A percentile compares a stretch with the other conserved stretches of the same genome.
phyloP scores from a whole-genome alignment of 73 alveolate genomes.

The Effrenium voratum region DNA sequence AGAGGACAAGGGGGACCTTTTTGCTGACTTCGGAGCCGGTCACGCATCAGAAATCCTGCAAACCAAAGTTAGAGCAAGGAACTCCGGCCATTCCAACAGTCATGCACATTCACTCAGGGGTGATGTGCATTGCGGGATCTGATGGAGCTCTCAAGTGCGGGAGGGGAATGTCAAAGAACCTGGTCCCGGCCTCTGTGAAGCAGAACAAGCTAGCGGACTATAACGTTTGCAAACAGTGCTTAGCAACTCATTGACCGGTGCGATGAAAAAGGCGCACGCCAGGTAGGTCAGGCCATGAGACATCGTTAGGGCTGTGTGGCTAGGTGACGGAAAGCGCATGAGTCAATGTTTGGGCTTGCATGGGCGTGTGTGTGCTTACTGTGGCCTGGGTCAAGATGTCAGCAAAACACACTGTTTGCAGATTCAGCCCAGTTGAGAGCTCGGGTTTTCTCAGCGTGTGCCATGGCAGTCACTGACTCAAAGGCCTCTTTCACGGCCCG shows the following conservation, averaged over 20 bases:
- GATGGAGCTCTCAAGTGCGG: not conserved
- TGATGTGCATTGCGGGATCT: not conserved
- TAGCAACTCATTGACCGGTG: too few species aligned
- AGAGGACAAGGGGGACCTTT: not conserved
- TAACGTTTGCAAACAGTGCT: too few species aligned
- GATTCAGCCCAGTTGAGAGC: not conserved
- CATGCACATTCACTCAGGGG: not conserved
- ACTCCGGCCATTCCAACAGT: not conserved
- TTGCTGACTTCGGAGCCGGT: too few species aligned
- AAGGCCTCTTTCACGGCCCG: not conserved
- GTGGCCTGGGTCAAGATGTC: not conserved
- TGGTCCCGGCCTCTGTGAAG: too few species aligned
- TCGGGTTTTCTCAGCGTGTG: not conserved
- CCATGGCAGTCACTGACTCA: not conserved
- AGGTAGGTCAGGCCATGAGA: too few species aligned
- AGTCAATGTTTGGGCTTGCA: not conserved
- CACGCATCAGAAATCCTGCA: not conserved
- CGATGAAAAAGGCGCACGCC: too few species aligned
- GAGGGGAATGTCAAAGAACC: not conserved
- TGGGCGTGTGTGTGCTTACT: not conserved
- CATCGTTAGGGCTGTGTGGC: too few species aligned
- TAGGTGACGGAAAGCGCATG: too few species aligned
- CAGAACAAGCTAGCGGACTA: too few species aligned
- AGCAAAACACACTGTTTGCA: not conserved
- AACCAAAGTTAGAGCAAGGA: not conserved